A percentile compares a stretch with the other conserved stretches of the same genome.
These are phyloP conservation scores for Themeda triandra DNA, from an alignment of 176 grass and related monocot genomes.

Conservation along the genomic window DNA sequence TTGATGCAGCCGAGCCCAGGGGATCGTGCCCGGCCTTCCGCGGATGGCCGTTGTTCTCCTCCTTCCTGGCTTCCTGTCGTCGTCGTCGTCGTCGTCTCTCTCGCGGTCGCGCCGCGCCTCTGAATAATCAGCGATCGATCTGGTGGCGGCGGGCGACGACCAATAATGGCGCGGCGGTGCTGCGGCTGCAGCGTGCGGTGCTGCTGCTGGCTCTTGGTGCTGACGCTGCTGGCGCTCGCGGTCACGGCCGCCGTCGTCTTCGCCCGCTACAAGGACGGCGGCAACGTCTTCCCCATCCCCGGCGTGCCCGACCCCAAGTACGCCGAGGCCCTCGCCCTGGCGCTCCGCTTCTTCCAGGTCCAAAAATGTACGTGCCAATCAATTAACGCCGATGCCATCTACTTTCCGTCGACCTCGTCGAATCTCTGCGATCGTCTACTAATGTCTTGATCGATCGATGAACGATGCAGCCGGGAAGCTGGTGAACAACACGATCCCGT, in stretches of 20 bases:
- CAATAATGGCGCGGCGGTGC: slow-evolving; percentile 33
- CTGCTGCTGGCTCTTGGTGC: slow-evolving; percentile 61
- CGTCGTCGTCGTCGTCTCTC: background rate
- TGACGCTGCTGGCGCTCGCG: slow-evolving; percentile 48
- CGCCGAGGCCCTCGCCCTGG: slow-evolving; percentile 52
- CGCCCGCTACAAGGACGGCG: slow-evolving; percentile 46
- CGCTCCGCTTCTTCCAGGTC: slow-evolving; percentile 79
- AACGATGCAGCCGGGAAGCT: slow-evolving; percentile 62
- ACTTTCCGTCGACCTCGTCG: background rate
- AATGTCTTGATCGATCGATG: background rate
- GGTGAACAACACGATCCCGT: slow-evolving; percentile 68
- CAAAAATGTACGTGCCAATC: slow-evolving; percentile 64
- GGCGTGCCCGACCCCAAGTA: slow-evolving; percentile 49
- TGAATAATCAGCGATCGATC: background rate
- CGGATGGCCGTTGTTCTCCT: background rate
- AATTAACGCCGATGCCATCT: background rate
- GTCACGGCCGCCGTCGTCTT: slow-evolving; percentile 49
- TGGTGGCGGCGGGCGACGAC: background rate
- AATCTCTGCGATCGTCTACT: background rate
- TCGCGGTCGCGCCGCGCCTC: background rate
- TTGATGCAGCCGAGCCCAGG: background rate
- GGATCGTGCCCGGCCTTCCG: background rate
- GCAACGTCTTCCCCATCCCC: slow-evolving; percentile 28
- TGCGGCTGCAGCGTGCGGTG: slow-evolving; percentile 39
- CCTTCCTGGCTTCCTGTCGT: too few species aligned